phyloP scores from a whole-genome alignment of 106 monocot genomes.

The Platanthera zijinensis region DNA sequence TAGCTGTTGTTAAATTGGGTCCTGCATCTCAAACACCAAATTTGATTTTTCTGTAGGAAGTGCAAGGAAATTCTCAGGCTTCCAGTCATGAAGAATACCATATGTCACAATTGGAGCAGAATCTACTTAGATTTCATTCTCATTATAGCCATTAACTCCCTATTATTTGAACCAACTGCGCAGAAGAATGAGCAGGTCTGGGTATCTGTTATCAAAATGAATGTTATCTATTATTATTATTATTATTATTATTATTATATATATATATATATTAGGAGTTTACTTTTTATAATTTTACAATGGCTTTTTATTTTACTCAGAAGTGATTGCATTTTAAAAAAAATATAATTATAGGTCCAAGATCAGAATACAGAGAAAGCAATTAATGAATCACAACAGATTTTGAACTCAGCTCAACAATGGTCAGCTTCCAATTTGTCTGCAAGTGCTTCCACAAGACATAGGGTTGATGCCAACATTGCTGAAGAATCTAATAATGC shows the following conservation, averaged over 20 bases:
- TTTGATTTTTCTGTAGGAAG: slow-evolving; percentile 10
- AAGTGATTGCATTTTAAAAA: background rate
- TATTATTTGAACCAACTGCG: slow-evolving; percentile 21
- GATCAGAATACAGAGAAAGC: slow-evolving; percentile 16
- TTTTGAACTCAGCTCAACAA: slow-evolving; percentile 24
- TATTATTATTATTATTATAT: no score
- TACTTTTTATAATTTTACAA: slow-evolving; percentile 1
- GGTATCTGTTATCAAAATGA: background rate
- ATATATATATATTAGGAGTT: background rate
- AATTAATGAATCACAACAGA: slow-evolving; percentile 13
- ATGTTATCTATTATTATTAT: background rate
- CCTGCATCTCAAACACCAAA: background rate
- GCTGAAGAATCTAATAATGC: slow-evolving; percentile 22
- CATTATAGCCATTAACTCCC: slow-evolving; percentile 25
- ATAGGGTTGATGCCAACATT: slow-evolving; percentile 12
- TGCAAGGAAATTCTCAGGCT: slow-evolving; percentile 17
- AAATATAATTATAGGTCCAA: slow-evolving; percentile 11
- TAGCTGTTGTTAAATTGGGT: background rate
- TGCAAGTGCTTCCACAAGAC: slow-evolving; percentile 15
- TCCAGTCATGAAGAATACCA: slow-evolving; percentile 35
- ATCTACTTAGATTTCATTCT: slow-evolving; percentile 28
- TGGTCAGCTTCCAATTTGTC: slow-evolving; percentile 10
- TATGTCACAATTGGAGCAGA: slow-evolving; percentile 25
- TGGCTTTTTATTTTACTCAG: background rate
- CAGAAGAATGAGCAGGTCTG: slow-evolving; percentile 39